These are phyloP conservation scores for Capsicum baccatum DNA, from an alignment of 257 asterid genomes.

Conservation along the genomic window DNA sequence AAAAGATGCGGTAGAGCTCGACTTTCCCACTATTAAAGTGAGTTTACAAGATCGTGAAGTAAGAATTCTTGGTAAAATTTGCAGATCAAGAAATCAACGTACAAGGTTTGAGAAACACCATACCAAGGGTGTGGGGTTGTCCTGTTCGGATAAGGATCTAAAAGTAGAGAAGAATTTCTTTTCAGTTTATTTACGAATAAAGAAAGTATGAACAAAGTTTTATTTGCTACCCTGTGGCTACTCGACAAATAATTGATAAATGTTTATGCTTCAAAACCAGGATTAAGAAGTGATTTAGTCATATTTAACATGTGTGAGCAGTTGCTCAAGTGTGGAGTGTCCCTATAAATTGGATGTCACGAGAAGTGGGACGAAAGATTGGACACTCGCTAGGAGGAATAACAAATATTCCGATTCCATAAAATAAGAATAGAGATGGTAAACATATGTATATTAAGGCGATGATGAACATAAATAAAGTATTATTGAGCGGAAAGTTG, in stretches of 20 bases:
- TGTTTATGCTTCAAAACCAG: background rate
- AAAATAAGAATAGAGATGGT: background rate
- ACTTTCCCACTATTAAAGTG: no score
- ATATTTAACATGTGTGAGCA: background rate
- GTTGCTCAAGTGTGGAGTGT: background rate
- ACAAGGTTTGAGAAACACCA: no score
- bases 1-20: no score
- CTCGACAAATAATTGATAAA: background rate
- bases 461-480: background rate
- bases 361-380: background rate
- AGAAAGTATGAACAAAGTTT: background rate
- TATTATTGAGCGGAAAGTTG: background rate
- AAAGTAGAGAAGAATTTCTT: background rate
- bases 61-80: no score
- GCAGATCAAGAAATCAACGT: no score
- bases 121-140: background rate
- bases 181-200: background rate
- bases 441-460: background rate
- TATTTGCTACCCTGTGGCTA: background rate
- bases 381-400: background rate
- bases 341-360: background rate
- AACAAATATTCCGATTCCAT: background rate
- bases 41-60: no score
- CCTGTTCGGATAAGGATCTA: background rate
- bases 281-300: background rate